Base-by-base conservation (phyloP, 2,329 filamentous ascomycete species). In the Colletotrichum orbiculare region DNA sequence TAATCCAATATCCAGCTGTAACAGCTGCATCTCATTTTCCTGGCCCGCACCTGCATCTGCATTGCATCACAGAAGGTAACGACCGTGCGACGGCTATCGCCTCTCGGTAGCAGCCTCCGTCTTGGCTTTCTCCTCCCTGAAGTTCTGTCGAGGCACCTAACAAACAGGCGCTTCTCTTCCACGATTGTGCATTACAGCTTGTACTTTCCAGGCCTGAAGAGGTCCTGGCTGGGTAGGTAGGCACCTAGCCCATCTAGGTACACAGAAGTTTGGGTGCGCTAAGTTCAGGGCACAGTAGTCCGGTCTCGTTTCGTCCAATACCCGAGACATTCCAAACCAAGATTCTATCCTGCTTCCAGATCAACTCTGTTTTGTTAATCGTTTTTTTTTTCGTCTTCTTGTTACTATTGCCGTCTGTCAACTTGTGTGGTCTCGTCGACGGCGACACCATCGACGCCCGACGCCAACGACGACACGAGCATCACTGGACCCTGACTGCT, bases 301-400 rank as follows among this genome's bases (percentile, higher is more conserved):
- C 25, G 35, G 54, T 49, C 46, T 62, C 42, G 52, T 62, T 47
- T 62, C 58, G 58, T 65, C 58, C 41, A 39, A 47, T 62, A 41
- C 39, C 50, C 46, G 46, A 65, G 62, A 65, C 62, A 65, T 65
- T 65, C 57, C 47, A 56, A 43, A 15, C 38, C 9, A 25, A 25
- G 25, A 34, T 65, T 65, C 57, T 41, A 55, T 38, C 33, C 25
- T 54, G 39, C 41, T 65, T 65, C 62, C 46, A 65, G 62, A 65
- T 65, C 58, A 64, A 55, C 45, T 55, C 42, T 54, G 8, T 55
- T 43, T 54, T 9, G 42, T 39, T 25, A 25, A 25, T 25, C 25
- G 25, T 25, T 56, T 52, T 63, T 50, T n/a, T 17, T 52, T 4
- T 12, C 12, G 38, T 50, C 46, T 12, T 35, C n/a, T 15, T 34